Evolutionary conservation across 1,284 basidiomycete species (phyloP).

Genomic region (Singerocomus rubriflavus): DNA sequence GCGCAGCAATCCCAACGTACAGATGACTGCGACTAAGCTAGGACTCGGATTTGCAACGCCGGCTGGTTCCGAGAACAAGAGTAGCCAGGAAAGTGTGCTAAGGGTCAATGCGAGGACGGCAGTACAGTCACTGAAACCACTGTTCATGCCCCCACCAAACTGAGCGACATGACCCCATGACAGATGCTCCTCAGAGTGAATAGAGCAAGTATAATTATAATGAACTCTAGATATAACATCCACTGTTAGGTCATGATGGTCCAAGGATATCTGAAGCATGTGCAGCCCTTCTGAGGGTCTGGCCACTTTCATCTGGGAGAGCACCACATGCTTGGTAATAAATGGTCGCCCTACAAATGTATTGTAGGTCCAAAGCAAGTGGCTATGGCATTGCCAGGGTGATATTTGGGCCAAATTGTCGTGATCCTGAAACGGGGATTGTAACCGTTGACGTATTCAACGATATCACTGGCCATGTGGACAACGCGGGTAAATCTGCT

Average conservation of each 20-base stretch:
- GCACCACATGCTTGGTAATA: not conserved
- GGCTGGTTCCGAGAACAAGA: slow-evolving; percentile 18
- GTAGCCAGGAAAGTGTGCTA: slow-evolving; percentile 32
- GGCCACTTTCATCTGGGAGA: not conserved
- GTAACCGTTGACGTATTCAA: not conserved
- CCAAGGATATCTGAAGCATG: not conserved
- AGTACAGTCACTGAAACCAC: slow-evolving; percentile 36
- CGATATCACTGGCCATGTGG: too few relatives aligned
- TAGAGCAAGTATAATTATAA: not conserved
- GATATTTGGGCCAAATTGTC: not conserved
- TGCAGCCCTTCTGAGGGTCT: not conserved
- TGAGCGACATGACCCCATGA: slow-evolving; percentile 3
- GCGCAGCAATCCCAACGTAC: slow-evolving; percentile 46
- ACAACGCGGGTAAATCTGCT: not conserved
- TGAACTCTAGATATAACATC: not conserved
- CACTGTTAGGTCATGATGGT: not conserved
- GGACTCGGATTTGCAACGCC: slow-evolving; percentile 44
- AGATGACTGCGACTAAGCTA: slow-evolving; percentile 46
- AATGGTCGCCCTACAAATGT: not conserved
- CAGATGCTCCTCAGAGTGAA: not conserved
- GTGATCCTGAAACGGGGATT: not conserved
- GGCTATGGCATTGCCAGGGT: not conserved
- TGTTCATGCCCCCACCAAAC: slow-evolving; percentile 25
- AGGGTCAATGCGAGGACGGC: slow-evolving; percentile 40
- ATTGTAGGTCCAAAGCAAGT: not conserved